Percentiles rank a stretch among this genome's conserved stretches.
These are phyloP conservation scores for Verticillium nubilum DNA, from an alignment of 2,329 filamentous ascomycete genomes.

Conservation along the genomic window DNA sequence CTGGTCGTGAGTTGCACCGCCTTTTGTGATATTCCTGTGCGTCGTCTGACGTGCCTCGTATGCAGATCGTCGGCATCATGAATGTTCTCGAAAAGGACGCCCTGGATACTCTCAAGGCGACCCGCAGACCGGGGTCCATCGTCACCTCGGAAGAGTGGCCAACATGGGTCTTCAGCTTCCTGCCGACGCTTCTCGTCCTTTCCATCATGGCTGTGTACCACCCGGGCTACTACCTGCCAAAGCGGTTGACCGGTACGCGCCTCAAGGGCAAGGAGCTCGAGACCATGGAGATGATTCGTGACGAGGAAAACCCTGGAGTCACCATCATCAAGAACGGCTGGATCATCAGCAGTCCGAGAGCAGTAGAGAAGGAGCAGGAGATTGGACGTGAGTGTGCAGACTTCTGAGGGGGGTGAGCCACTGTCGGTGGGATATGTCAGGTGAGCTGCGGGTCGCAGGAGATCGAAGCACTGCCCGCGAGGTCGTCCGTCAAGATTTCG, in stretches of 20 bases:
- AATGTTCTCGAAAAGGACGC: constrained; percentile 7
- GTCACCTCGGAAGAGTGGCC: constrained; percentile 10
- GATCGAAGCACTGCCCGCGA: neutral
- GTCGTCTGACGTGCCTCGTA: neutral
- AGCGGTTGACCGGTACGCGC: constrained; percentile 4
- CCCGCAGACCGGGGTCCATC: neutral
- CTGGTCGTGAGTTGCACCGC: constrained; percentile 3
- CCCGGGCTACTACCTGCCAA: constrained; percentile 10
- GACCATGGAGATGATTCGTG: neutral
- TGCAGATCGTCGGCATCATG: constrained; percentile 6
- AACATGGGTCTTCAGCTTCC: constrained; percentile 7
- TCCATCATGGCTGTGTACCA: constrained; percentile 6
- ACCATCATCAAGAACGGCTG: neutral
- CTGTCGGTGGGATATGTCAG: neutral
- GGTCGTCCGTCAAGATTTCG: too few species aligned
- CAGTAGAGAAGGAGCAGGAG: neutral
- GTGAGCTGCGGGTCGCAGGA: neutral
- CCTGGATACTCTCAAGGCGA: neutral
- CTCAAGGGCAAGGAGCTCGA: constrained; percentile 3
- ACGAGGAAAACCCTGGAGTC: neutral
- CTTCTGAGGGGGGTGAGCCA: neutral
- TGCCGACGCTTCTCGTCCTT: constrained; percentile 6
- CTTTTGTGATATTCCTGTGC: neutral
- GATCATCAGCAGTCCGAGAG: constrained; percentile 1
- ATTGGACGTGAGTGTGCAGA: neutral